Conservation (phyloP, 2,329 filamentous ascomycete genomes). For the Chaetomium sp. region DNA sequence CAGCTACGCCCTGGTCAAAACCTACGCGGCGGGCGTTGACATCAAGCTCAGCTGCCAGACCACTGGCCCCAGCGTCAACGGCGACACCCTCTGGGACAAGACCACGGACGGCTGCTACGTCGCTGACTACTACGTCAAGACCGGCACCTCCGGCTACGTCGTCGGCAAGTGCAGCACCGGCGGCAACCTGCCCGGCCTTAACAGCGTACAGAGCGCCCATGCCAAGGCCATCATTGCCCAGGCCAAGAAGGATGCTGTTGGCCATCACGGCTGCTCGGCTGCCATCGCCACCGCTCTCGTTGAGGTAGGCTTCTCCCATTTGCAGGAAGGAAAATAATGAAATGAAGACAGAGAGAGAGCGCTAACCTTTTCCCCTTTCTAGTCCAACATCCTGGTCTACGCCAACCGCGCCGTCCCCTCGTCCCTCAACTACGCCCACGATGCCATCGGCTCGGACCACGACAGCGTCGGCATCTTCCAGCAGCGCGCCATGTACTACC, state of each 20-base stretch:
- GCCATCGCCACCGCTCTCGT: constrained; percentile 4
- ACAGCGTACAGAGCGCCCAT: background rate
- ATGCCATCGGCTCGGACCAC: constrained; percentile 1
- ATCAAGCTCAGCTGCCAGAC: constrained; percentile 17
- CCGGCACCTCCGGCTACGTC: constrained; percentile 12
- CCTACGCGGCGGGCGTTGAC: constrained; percentile 12
- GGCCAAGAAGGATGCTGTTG: constrained; percentile 4
- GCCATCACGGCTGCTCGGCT: constrained; percentile 1
- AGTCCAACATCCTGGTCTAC: constrained; percentile 1
- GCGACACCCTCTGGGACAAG: constrained; percentile 19
- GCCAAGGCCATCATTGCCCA: constrained; percentile 1
- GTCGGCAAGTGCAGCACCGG: constrained; percentile 4
- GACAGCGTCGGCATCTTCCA: constrained; percentile 8
- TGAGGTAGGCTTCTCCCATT: background rate
- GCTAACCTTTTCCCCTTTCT: background rate
- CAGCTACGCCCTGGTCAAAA: constrained; percentile 5
- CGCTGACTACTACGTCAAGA: constrained; percentile 19
- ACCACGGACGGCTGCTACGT: constrained; percentile 19
- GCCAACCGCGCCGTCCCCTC: background rate
- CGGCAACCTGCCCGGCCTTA: constrained; percentile 3
- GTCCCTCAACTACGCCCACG: constrained; percentile 4
- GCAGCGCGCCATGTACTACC: constrained; percentile 7
- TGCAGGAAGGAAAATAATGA: background rate
- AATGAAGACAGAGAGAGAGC: background rate
- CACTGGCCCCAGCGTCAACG: constrained; percentile 6